A percentile compares a stretch with the other conserved stretches of the same genome.
These are phyloP conservation scores for Naganishia kalamii DNA, from an alignment of 768 basidiomycete species.

Conservation along the genomic window DNA sequence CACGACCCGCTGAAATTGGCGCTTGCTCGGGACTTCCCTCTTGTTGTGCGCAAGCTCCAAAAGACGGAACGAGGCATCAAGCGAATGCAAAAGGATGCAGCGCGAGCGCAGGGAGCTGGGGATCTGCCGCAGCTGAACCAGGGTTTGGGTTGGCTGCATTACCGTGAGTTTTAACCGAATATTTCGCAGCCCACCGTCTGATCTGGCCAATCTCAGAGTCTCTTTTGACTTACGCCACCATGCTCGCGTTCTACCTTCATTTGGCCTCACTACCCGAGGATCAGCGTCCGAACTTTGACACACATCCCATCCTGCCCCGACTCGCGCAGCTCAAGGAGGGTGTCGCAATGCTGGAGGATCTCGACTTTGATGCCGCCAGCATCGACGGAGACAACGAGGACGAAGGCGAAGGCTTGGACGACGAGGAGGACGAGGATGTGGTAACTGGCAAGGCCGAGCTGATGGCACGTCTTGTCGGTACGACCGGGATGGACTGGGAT, in stretches of 20 bases:
- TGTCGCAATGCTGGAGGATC: slow-evolving; percentile 70
- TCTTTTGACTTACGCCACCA: slow-evolving; percentile 78
- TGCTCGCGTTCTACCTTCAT: slow-evolving; percentile 85
- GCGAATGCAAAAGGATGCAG: slow-evolving; percentile 29
- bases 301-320: slow-evolving; percentile 67
- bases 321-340: slow-evolving; percentile 77
- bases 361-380: slow-evolving; percentile 58
- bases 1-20: slow-evolving; percentile 44
- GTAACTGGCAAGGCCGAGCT: slow-evolving; percentile 16
- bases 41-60: slow-evolving; percentile 38
- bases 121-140: slow-evolving; percentile 32
- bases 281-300: slow-evolving; percentile 54
- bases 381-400: slow-evolving; percentile 48
- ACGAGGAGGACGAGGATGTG: slow-evolving; percentile 36
- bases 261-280: slow-evolving; percentile 66
- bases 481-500: slow-evolving; percentile 46
- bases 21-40: slow-evolving; percentile 42
- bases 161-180: slow-evolving; percentile 59
- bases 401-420: slow-evolving; percentile 28
- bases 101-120: slow-evolving; percentile 35
- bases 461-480: slow-evolving; percentile 20
- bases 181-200: neutral
- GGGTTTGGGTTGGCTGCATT: slow-evolving; percentile 55
- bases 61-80: slow-evolving; percentile 42
- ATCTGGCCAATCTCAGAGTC: slow-evolving; percentile 59